Evolutionary conservation across 352 stramenopile genomes (phyloP).

Genomic region (Pythium pyrilobum): DNA sequence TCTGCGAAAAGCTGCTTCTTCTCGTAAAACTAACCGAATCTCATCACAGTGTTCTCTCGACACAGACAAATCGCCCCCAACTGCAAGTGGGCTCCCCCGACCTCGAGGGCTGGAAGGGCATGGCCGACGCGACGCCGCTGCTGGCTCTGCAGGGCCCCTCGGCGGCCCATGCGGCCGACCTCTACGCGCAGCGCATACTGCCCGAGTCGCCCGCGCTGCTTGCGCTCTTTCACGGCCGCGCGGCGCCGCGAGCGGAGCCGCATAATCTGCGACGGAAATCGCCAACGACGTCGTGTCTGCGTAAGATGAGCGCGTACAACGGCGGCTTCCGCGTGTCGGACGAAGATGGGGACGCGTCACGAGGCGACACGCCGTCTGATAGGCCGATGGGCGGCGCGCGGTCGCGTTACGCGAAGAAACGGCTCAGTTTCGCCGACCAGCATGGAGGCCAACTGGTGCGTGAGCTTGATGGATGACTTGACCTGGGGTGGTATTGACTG

Average conservation of each 20-base stretch:
- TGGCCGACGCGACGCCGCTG: slow-evolving; percentile 7
- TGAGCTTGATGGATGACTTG: neutral
- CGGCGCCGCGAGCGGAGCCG: neutral
- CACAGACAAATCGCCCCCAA: neutral
- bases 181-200: slow-evolving; percentile 15
- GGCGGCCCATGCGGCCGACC: neutral
- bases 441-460: slow-evolving; percentile 39
- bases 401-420: slow-evolving; percentile 44
- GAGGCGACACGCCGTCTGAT: slow-evolving; percentile 20
- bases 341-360: neutral
- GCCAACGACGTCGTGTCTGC: slow-evolving; percentile 24
- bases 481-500: too few species aligned
- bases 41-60: neutral
- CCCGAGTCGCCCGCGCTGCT: slow-evolving; percentile 9
- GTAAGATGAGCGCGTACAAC: slow-evolving; percentile 48
- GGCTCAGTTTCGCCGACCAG: slow-evolving; percentile 56
- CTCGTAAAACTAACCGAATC: slow-evolving; percentile 9
- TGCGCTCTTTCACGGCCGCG: slow-evolving; percentile 8
- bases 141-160: neutral
- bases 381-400: slow-evolving; percentile 22
- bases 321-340: slow-evolving; percentile 17
- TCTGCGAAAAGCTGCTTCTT: too few species aligned
- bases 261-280: slow-evolving; percentile 4
- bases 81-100: neutral
- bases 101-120: neutral